Evolutionary conservation across 441 rosid genomes (phyloP), one percentile per base, ranked within the genome.

Genomic region (Pelargonium fulgidum): DNA sequence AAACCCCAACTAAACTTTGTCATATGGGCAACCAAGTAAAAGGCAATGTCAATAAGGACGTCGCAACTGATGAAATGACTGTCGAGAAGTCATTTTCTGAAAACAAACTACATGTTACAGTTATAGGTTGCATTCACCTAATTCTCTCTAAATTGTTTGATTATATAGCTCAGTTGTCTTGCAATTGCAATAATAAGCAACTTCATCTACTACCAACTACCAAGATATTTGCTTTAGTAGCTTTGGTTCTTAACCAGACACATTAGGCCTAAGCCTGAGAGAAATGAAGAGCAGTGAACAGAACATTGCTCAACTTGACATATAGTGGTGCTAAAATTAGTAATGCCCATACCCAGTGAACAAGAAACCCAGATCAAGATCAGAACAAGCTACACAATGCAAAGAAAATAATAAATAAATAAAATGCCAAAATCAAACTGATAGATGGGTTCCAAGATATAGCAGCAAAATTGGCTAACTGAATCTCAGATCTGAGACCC

Each of bases 401-500:
- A 62, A n/a, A 65, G 24, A 71, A 61, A 71, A 54, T 1, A 62
- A 14, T 5, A 45, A 59, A 44, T 50, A 1, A 56, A 44, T 77
- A 62, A 62, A 79, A 62, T 24, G n/a, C 8, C 65, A 20, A 62
- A 56, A 68, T 44, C 45, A 7, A 39, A 66, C 24, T 45, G 12
- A 61, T 62, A 63, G 3, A 42, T 19, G 12, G 44, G 56, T 20
- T 71, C 24, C 14, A 14, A 11, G 8, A 52, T 62, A 70, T 22
- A 64, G 41, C 54, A 75, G 33, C 39, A 58, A 58, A 72, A 70
- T 24, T 33, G 48, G 66, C 45, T 36, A 2, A 66, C 16, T 11
- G 45, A 71, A 13, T 64, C 58, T 68, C 70, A 78, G 85, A 84
- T 84, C 84, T 74, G 77, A 48, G 44, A 68, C 67, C 64, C 58